Percentiles rank a stretch among this genome's conserved stretches.
Conservation (phyloP, 2,329 filamentous ascomycete species). For the Colletotrichum musicola region DNA sequence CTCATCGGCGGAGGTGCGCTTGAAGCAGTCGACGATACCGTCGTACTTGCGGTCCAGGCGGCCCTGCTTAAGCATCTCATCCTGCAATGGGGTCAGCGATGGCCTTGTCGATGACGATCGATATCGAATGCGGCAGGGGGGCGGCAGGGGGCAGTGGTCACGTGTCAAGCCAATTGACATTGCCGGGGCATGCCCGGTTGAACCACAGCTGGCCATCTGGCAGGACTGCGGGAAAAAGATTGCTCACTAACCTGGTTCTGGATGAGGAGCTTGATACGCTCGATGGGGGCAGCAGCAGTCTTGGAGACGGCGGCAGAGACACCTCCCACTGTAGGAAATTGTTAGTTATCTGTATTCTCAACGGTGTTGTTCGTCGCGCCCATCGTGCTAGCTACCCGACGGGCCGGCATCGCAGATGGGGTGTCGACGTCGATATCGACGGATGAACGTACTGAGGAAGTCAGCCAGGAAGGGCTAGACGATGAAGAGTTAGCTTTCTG, state of each 20-base stretch:
- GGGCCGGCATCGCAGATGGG: neutral
- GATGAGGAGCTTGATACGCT: constrained; percentile 99
- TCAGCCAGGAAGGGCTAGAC: constrained; percentile 92
- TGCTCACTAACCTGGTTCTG: constrained; percentile 93
- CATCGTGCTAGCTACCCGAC: neutral
- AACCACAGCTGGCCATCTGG: constrained; percentile 18
- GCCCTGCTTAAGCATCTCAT: constrained; percentile 99
- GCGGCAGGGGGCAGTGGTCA: constrained; percentile 21
- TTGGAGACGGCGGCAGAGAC: constrained; percentile 99
- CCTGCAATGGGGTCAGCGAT: constrained; percentile 67
- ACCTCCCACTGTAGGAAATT: constrained; percentile 86
- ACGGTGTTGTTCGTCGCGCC: neutral
- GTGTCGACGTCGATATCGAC: neutral
- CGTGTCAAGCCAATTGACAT: constrained; percentile 14
- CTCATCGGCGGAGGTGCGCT: constrained; percentile 88
- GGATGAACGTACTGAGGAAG: constrained; percentile 90
- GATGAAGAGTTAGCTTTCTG: constrained; percentile 50
- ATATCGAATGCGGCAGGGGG: neutral
- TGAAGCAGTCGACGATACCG: constrained; percentile 96
- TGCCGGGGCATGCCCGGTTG: constrained; percentile 20
- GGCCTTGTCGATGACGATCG: neutral
- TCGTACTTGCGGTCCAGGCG: constrained; percentile 98
- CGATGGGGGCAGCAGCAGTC: constrained; percentile 99
- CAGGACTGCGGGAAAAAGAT: neutral
- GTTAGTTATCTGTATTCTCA: constrained; percentile 40